Evolutionary conservation across 768 basidiomycete species (phyloP).

Genomic region (Amanita exitialis): DNA sequence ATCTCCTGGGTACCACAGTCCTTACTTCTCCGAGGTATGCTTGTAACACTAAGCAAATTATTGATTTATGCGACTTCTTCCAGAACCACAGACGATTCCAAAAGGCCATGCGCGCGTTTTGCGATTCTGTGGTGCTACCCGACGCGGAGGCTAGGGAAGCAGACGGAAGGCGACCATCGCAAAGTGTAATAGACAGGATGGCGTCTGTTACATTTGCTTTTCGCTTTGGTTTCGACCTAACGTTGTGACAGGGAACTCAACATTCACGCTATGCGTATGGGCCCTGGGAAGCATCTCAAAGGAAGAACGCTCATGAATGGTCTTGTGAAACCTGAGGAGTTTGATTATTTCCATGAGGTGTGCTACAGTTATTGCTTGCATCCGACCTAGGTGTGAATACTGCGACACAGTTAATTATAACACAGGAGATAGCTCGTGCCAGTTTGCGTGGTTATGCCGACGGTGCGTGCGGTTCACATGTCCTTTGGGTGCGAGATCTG

Average conservation of each 20-base stretch:
- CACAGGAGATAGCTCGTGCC: conserved; percentile 70
- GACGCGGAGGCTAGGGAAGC: conserved; percentile 65
- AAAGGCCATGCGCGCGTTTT: conserved; percentile 48
- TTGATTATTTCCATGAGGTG: conserved; percentile 85
- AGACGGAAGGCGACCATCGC: conserved; percentile 77
- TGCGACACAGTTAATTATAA: conserved; percentile 53
- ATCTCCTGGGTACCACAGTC: conserved; percentile 50
- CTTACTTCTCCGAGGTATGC: conserved; percentile 62
- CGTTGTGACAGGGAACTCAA: conserved; percentile 45
- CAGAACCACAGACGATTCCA: conserved; percentile 51
- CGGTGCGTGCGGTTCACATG: conserved; percentile 27
- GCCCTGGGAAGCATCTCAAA: conserved; percentile 87
- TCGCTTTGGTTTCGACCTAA: conserved; percentile 41
- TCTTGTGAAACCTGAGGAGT: conserved; percentile 75
- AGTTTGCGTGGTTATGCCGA: conserved; percentile 77
- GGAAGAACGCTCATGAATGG: conserved; percentile 79
- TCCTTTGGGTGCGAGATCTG: conserved; percentile 6
- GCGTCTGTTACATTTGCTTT: conserved; percentile 43
- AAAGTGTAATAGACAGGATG: conserved; percentile 77
- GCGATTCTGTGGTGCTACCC: conserved; percentile 52
- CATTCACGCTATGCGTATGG: conserved; percentile 87
- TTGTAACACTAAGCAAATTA: background rate
- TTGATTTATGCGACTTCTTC: background rate
- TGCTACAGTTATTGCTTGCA: background rate
- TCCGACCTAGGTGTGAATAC: background rate